Base-by-base conservation (phyloP, 2,329 filamentous ascomycete species). In the Metarhizium album region DNA sequence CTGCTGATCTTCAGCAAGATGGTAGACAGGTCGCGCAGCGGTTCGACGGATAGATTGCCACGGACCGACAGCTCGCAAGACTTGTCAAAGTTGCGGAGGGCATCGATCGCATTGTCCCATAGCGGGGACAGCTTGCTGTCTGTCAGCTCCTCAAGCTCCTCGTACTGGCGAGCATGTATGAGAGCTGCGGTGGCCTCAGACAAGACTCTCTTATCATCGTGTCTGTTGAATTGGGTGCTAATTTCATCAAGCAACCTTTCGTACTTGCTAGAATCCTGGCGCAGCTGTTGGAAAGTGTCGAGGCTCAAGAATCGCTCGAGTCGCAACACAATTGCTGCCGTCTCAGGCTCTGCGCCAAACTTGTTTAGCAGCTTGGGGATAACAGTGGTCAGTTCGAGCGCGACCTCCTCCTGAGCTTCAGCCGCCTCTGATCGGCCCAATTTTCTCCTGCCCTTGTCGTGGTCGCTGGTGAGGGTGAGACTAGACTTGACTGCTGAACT, bases 301-400 rank as follows among this genome's bases (percentile, higher is more conserved):
- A 96, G 76, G 57, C 95, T 87, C 22, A 98, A 80, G 38, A 87
- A 81, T 62, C 91, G 88, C 63, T 94, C 88, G 42, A 98, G 73
- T 31, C 89, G 82, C 23, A 98, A 75, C 45, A 96, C 90, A 23
- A 87, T 82, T 9, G 89, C 87, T 2, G 90, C 90, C 23, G 91
- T 90, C 60, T 86, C 83, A 16, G 93, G 86, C 27, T 87, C 79
- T n/a, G 90, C 87, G 4, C 93, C 91, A 59, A 90, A 98, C 63
- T 96, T 97, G 68, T 86, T 95, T 48, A 98, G 73, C 2, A 98
- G 78, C 55, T 82, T 83, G 1, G 93, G 93, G 49, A 97, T 91
- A 14, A 87, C 75, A 37, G 78, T 74, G 8, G 89, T 87, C 37
- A 98, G 75, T 58, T 85, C 82, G 46, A 90, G 76, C 2, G 88